Conservation (phyloP, 2,329 filamentous ascomycete genomes). For the Tolypocladium tundrense region DNA sequence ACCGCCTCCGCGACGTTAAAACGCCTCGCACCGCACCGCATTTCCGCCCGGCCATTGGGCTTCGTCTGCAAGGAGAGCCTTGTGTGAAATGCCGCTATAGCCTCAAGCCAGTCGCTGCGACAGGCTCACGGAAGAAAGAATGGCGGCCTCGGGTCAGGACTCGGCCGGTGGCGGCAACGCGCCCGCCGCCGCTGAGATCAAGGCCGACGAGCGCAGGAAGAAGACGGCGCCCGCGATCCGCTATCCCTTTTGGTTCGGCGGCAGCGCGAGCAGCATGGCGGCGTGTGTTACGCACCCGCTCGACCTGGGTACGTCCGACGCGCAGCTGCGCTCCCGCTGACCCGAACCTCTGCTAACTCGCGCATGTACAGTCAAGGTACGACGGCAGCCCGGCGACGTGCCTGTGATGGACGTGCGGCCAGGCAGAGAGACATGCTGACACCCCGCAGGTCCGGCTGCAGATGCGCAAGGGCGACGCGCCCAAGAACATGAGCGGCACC, state of each 20-base stretch:
- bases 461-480: constrained; percentile 65
- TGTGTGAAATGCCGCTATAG: background rate
- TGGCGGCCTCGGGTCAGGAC: background rate
- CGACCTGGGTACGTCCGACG: constrained; percentile 63
- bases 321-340: background rate
- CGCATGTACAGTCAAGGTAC: constrained; percentile 8
- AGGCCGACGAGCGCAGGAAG: constrained; percentile 16
- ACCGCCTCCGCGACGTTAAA: background rate
- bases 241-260: constrained; percentile 94
- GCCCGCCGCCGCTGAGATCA: background rate
- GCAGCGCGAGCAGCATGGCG: constrained; percentile 85
- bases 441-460: constrained; percentile 69
- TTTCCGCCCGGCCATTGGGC: background rate
- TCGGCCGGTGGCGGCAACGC: background rate
- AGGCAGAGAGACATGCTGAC: background rate
- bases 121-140: background rate
- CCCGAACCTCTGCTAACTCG: background rate
- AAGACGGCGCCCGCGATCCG: constrained; percentile 28
- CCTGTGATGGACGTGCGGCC: background rate
- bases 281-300: constrained; percentile 88
- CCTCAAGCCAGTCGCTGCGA: background rate
- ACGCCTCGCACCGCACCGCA: background rate
- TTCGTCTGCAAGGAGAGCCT: background rate
- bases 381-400: background rate
- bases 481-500: constrained; percentile 75